phyloP scores from a whole-genome alignment of 2,329 filamentous ascomycete species.

The Elsinoe ampelina region DNA sequence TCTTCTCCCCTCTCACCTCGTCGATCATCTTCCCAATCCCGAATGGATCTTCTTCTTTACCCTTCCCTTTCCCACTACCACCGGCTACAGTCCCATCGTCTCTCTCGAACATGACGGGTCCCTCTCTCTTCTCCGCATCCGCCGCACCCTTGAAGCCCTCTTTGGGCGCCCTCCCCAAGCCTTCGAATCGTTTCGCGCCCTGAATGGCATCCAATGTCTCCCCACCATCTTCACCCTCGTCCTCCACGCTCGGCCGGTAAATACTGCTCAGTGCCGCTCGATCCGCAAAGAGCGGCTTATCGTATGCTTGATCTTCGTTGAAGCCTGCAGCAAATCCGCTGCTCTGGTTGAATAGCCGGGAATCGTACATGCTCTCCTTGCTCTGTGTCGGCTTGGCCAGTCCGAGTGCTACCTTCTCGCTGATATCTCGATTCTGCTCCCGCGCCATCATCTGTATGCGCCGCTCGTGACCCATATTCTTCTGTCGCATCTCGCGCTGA shows the following conservation, averaged over 20 bases:
- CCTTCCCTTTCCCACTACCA: conserved; percentile 6
- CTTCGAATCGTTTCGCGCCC: conserved; percentile 78
- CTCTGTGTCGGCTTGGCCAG: conserved; percentile 89
- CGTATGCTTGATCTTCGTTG: conserved; percentile 96
- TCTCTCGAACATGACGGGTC: conserved; percentile 94
- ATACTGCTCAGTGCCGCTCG: conserved; percentile 93
- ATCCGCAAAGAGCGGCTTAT: conserved; percentile 92
- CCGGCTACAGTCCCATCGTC: conserved; percentile 37
- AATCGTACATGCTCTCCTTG: conserved; percentile 94
- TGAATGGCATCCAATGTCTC: conserved; percentile 81
- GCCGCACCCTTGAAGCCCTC: conserved; percentile 71
- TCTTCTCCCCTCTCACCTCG: conserved; percentile 48
- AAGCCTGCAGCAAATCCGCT: conserved; percentile 81
- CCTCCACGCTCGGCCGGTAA: conserved; percentile 67
- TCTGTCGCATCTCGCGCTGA: conserved; percentile 83
- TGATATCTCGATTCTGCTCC: conserved; percentile 93
- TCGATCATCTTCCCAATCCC: conserved; percentile 87
- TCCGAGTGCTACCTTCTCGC: conserved; percentile 90
- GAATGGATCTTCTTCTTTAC: conserved; percentile 63
- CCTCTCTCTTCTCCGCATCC: conserved; percentile 42
- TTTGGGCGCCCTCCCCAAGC: conserved; percentile 65
- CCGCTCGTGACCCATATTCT: conserved; percentile 88
- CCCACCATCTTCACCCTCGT: conserved; percentile 69
- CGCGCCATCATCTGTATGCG: conserved; percentile 86
- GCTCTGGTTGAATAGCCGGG: conserved; percentile 84